Evolutionary conservation across 2,329 filamentous ascomycete species (phyloP), one percentile per base, ranked within the genome.

Genomic region (Aspergillus sp.): DNA sequence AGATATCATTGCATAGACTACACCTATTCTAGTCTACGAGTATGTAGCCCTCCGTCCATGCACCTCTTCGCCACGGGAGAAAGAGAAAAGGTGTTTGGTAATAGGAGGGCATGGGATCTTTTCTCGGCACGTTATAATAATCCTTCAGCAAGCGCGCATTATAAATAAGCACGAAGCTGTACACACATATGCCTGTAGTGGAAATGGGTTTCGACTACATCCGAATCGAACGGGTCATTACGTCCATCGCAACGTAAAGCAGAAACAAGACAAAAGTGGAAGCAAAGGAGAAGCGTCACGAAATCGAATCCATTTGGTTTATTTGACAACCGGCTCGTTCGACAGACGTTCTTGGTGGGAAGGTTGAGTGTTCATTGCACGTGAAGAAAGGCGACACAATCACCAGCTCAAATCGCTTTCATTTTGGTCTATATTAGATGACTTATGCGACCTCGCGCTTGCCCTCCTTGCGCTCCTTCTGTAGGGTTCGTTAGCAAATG

Each of bases 401-500:
- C 62, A 66, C 65, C 67, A 67, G 62, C 64, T 66, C 66, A 70
- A 69, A 68, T 69, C 68, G 68, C 68, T 66, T 65, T 66, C 68
- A 63, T 66, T 66, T 66, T 65, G 55, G 56, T 68, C 70, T 62
- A 63, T 69, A 68, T 69, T 68, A 63, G 62, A 61, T 62, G 59
- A 70, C 78, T 83, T 86, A 96, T 82, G 89, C 92, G 71, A 86
- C 80, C 77, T 96, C 91, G 70, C 91, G 87, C 88, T 95, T 96
- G 81, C 92, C 93, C 82, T 97, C 93, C 85, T 90, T 93, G 75
- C 92, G 85, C 86, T 97, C 95, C 86, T 98, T 99, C 93, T 96
- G 79, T 79, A 30, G 71, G 53, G 64, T 53, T 58, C 65, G 71
- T 79, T 69, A 78, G 75, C 64, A 51, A 45, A 34, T 38, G 57